phyloP scores from a whole-genome alignment of 2,329 filamentous ascomycete genomes.

The Fusarium veterinarium region DNA sequence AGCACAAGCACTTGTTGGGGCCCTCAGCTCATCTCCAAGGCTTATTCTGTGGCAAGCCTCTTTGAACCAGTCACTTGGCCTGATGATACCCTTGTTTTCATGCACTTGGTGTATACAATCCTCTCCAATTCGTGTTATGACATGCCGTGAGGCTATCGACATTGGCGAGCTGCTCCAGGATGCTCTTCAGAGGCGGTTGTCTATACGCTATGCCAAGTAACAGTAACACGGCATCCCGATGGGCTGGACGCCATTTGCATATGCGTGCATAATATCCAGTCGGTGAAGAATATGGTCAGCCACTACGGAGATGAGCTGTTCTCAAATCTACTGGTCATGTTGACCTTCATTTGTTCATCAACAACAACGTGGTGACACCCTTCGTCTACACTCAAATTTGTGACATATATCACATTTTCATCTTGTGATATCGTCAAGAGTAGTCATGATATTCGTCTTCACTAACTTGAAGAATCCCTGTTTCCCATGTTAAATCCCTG shows the following conservation, averaged over 20 bases:
- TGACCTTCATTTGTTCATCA: not conserved
- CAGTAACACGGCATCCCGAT: slow-evolving; percentile 28
- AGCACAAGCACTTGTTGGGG: not conserved
- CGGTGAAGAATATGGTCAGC: slow-evolving; percentile 13
- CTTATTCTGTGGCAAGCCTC: not conserved
- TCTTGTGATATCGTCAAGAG: slow-evolving; percentile 6
- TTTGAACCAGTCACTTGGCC: not conserved
- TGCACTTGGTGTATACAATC: not conserved
- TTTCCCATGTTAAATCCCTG: slow-evolving; percentile 14
- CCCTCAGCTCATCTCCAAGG: slow-evolving; percentile 3
- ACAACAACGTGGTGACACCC: not conserved
- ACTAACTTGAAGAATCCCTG: slow-evolving; percentile 1
- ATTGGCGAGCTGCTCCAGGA: slow-evolving; percentile 6
- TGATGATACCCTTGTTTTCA: not conserved
- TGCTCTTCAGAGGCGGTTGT: not conserved
- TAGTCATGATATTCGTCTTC: not conserved
- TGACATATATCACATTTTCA: not conserved
- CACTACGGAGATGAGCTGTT: not conserved
- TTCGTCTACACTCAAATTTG: not conserved
- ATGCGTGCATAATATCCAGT: not conserved
- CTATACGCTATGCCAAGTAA: not conserved
- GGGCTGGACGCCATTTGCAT: slow-evolving; percentile 2
- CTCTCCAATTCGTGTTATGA: not conserved
- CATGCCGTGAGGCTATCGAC: slow-evolving; percentile 10
- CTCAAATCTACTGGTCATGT: not conserved